Percentiles rank a stretch among this genome's conserved stretches.
Evolutionary conservation across 129 eudicot species (phyloP).

Genomic region (Arctium lappa): DNA sequence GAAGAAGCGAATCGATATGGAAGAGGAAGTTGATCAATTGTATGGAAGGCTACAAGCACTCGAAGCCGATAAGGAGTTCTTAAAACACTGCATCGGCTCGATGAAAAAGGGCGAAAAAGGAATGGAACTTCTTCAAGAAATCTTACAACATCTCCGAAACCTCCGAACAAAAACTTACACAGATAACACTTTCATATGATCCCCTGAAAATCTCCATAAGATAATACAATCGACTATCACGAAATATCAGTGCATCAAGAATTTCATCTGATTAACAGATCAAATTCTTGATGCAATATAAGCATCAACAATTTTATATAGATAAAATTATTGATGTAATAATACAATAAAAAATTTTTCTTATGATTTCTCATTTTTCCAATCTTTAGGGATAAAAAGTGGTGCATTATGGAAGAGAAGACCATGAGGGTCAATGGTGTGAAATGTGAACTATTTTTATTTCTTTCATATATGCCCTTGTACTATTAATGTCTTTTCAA

Average conservation of each 20-base stretch:
- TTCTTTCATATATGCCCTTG: conserved; percentile 18
- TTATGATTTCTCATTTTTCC: not conserved
- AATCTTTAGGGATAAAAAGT: conserved; percentile 18
- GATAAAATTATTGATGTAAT: not conserved
- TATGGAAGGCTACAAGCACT: conserved; percentile 49
- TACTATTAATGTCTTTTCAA: conserved; percentile 8
- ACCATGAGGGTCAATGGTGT: conserved; percentile 10
- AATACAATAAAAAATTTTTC: not conserved
- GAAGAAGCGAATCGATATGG: conserved; percentile 40
- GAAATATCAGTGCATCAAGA: not conserved
- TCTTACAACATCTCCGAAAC: conserved; percentile 47
- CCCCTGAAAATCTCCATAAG: not conserved
- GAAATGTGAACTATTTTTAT: not conserved
- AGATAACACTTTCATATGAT: conserved; percentile 7
- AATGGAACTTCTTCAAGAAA: conserved; percentile 46
- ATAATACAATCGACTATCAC: not conserved
- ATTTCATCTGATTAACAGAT: not conserved
- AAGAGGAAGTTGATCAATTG: conserved; percentile 54
- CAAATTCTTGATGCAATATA: not conserved
- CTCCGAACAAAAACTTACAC: conserved; percentile 19
- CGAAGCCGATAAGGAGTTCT: conserved; percentile 58
- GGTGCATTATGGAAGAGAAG: conserved; percentile 11
- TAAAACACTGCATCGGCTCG: conserved; percentile 48
- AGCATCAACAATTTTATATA: not conserved
- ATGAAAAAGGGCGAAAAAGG: conserved; percentile 55